These are phyloP conservation scores for Cinchona pubescens DNA, from an alignment of 257 asterid genomes.

Conservation along the genomic window DNA sequence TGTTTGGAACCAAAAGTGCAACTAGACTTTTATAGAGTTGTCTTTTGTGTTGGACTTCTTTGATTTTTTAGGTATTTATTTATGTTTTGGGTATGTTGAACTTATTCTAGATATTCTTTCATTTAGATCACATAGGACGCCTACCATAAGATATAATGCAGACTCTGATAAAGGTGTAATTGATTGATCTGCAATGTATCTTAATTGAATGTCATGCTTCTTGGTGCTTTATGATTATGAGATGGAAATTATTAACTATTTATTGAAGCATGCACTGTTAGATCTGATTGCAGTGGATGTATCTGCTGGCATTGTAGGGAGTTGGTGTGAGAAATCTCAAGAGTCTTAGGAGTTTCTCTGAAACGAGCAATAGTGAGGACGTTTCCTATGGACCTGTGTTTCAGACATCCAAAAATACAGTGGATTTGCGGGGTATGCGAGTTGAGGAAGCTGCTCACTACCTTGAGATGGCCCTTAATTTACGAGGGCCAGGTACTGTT, in stretches of 20 bases:
- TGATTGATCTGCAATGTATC: not conserved
- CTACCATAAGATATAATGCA: not conserved
- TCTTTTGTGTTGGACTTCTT: not conserved
- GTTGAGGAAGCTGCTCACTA: constrained; percentile 68
- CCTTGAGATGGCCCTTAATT: constrained; percentile 60
- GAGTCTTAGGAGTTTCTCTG: constrained; percentile 51
- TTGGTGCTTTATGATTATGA: not conserved
- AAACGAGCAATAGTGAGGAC: constrained; percentile 35
- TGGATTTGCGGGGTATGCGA: constrained; percentile 86
- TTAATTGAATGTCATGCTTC: not conserved
- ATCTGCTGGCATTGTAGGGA: constrained; percentile 38
- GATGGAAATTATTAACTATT: not conserved
- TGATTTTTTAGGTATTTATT: too few relatives aligned
- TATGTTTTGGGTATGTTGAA: too few relatives aligned
- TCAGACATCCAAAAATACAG: constrained; percentile 71
- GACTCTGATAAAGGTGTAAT: not conserved
- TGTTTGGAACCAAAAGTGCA: not conserved
- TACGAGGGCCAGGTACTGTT: constrained; percentile 62
- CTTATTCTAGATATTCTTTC: not conserved
- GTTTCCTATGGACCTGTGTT: constrained; percentile 56
- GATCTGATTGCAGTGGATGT: not conserved
- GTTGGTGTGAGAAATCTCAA: constrained; percentile 44
- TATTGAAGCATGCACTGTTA: not conserved
- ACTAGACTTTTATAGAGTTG: not conserved
- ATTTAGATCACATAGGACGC: not conserved